Percentiles rank a stretch among this genome's conserved stretches.
Conservation (phyloP, 371 early-diverging fungal species). For the Batkoa obscura region DNA sequence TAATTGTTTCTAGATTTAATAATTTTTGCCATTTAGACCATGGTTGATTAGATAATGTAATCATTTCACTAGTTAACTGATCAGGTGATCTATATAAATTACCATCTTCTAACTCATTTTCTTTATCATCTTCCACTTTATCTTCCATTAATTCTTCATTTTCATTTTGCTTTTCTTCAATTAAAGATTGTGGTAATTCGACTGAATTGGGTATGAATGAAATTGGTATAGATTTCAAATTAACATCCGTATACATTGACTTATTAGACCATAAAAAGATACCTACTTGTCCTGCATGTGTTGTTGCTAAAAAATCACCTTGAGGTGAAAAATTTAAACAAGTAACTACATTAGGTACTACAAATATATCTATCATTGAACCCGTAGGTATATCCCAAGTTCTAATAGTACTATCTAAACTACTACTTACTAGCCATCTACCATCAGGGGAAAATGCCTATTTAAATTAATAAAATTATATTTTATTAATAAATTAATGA, state of each 20-base stretch:
- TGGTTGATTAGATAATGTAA: conserved; percentile 62
- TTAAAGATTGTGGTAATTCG: conserved; percentile 27
- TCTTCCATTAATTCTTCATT: conserved; percentile 17
- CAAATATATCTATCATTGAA: conserved; percentile 65
- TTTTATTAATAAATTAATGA: conserved; percentile 10
- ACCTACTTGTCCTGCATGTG: conserved; percentile 78
- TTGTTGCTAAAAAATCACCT: conserved; percentile 80
- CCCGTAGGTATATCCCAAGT: conserved; percentile 93
- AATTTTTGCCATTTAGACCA: conserved; percentile 79
- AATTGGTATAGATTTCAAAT: conserved; percentile 36
- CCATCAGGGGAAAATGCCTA: conserved; percentile 78
- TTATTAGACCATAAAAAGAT: conserved; percentile 83
- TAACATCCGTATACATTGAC: conserved; percentile 43
- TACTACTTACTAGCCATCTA: conserved; percentile 71
- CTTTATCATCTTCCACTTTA: conserved; percentile 14
- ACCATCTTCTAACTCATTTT: conserved; percentile 14
- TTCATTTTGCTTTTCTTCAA: conserved; percentile 17
- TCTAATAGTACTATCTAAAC: conserved; percentile 68
- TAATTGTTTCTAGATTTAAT: conserved; percentile 73
- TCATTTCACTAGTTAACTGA: conserved; percentile 55
- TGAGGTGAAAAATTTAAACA: conserved; percentile 72
- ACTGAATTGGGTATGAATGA: conserved; percentile 25
- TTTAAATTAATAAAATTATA: conserved; percentile 53
- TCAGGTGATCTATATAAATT: conserved; percentile 25
- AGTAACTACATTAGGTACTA: conserved; percentile 52